Base-by-base conservation (phyloP, 192 early-diverging fungal species). In the Coemansia umbellata region DNA sequence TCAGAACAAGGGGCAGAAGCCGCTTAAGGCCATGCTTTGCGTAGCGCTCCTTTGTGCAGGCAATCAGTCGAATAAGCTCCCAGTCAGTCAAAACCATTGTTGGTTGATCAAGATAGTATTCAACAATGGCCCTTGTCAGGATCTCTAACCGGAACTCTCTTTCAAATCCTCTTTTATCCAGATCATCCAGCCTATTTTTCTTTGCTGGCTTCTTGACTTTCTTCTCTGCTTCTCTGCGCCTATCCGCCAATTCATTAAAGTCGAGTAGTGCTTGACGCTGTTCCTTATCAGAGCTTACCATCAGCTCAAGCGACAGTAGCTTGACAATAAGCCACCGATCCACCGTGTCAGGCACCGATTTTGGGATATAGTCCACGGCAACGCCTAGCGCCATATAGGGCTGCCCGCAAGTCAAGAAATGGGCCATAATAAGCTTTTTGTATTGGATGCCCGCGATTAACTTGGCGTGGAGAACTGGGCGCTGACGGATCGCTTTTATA, bases 401-500 rank as follows among this genome's bases (percentile, higher is more conserved):
- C 50, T 66, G 66, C 1, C 50, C 47, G 35, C 23, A 44, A 2
- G 69, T 31, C 47, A 69, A 21, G 28, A 65, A 48, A 26, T 76
- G 69, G 33, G 24, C 17, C 53, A 62, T 26, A 9, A 76, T 33
- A 5, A 45, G 19, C 9, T 39, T 8, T 13, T 50, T 55, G 21
- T 42, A 76, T 27, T 14, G 5, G 2, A 22, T 4, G 31, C 21
- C 14, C 14, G 18, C 33, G 5, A 58, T 30, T 3, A 69, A 36
- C 22, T 28, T 51, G 13, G 31, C 13, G 36, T 76, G 74, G 6
- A 51, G 21, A 8, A 50, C 35, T 14, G 61, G 39, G 1, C 63
- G 58, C 47, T 61, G 57, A 8, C 74, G 58, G 18, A 76, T 58
- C n/a, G 74, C 66, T 55, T 76, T 76, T 14, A 69, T 55, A 8